phyloP scores from a whole-genome alignment of 805 yeast species.

The Geotrichum ghanense region DNA sequence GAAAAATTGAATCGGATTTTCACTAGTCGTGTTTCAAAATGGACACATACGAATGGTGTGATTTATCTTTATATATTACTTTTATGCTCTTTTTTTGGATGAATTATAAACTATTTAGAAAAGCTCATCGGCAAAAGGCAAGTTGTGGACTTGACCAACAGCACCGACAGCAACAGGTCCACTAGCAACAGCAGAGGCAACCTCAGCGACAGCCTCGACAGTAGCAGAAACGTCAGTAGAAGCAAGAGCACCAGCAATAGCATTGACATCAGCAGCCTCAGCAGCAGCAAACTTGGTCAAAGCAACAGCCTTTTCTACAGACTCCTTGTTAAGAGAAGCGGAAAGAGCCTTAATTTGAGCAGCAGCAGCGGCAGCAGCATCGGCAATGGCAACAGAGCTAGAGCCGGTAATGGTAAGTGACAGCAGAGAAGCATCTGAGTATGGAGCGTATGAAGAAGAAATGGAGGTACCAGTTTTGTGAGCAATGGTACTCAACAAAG shows the following conservation, averaged over 20 bases:
- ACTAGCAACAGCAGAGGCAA: slow-evolving; percentile 24
- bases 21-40: too few species aligned
- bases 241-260: slow-evolving; percentile 31
- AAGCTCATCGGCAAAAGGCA: slow-evolving; percentile 87
- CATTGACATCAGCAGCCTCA: slow-evolving; percentile 25
- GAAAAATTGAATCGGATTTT: too few species aligned
- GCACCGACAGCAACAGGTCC: slow-evolving; percentile 75
- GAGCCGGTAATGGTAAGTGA: slow-evolving; percentile 53
- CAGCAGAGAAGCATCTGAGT: slow-evolving; percentile 74
- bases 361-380: slow-evolving; percentile 39
- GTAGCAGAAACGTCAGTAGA: slow-evolving; percentile 25
- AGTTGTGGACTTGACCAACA: slow-evolving; percentile 73
- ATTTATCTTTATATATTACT: neutral
- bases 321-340: slow-evolving; percentile 19
- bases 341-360: slow-evolving; percentile 20
- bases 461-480: slow-evolving; percentile 35
- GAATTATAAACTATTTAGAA: slow-evolving; percentile 27
- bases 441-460: slow-evolving; percentile 43
- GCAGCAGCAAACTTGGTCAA: slow-evolving; percentile 50
- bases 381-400: slow-evolving; percentile 45
- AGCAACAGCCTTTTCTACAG: slow-evolving; percentile 41
- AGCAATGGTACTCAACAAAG: slow-evolving; percentile 38
- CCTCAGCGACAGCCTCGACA: slow-evolving; percentile 26
- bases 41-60: too few species aligned
- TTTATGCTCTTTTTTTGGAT: slow-evolving; percentile 1